Conservation (phyloP, 2,329 filamentous ascomycete genomes). For the Trichoderma citrinoviride region DNA sequence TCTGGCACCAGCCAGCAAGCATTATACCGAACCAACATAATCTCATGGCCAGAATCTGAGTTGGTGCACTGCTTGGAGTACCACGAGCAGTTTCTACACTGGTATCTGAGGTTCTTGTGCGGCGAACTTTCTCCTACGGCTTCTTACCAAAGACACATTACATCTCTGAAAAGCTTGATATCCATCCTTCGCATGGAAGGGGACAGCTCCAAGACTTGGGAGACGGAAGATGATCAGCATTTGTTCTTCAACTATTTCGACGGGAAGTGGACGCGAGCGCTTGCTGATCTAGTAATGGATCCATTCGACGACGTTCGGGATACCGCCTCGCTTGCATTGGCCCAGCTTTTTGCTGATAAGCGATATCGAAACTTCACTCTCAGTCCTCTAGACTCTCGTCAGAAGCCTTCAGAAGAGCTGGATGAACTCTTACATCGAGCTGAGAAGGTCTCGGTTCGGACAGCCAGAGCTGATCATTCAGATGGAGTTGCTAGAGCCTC, state of each 20-base stretch:
- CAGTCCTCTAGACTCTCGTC: constrained; percentile 19
- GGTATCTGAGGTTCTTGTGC: constrained; percentile 71
- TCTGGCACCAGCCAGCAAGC: constrained; percentile 30
- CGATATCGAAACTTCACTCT: constrained; percentile 33
- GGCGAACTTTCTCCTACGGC: constrained; percentile 74
- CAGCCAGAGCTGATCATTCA: constrained; percentile 84
- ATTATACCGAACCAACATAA: constrained; percentile 40
- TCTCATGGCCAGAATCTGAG: constrained; percentile 39
- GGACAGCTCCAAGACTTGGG: constrained; percentile 48
- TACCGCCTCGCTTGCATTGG: constrained; percentile 50
- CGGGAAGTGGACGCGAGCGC: constrained; percentile 54
- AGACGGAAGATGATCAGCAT: constrained; percentile 39
- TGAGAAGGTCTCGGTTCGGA: constrained; percentile 60
- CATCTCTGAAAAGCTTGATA: constrained; percentile 68
- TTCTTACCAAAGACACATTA: constrained; percentile 87
- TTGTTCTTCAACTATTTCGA: constrained; percentile 46
- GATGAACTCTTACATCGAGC: constrained; percentile 50
- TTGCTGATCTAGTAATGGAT: constrained; percentile 80
- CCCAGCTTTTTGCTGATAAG: constrained; percentile 45
- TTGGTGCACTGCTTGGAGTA: constrained; percentile 43
- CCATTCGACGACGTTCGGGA: constrained; percentile 89
- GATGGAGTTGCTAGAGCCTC: constrained; percentile 82
- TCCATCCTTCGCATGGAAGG: constrained; percentile 67
- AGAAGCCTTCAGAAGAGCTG: constrained; percentile 37
- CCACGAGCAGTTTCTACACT: constrained; percentile 65